Evolutionary conservation across 768 basidiomycete genomes (phyloP).

Genomic region (Lactifluus pinguis): DNA sequence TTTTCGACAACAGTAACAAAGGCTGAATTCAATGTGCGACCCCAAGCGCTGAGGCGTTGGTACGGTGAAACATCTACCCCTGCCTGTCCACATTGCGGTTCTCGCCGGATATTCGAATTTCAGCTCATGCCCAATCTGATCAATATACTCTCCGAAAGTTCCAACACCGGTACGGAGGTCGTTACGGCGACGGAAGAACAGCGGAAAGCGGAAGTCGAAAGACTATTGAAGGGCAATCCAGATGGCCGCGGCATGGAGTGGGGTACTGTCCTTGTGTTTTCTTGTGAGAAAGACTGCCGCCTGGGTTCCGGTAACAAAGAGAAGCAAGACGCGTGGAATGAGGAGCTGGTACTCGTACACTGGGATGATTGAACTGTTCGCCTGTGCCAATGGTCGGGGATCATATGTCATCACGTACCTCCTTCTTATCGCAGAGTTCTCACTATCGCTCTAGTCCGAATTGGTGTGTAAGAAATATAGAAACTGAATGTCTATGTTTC

Average conservation of each 20-base stretch:
- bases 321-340: constrained; percentile 47
- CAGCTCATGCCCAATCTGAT: constrained; percentile 95
- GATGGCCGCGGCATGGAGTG: constrained; percentile 78
- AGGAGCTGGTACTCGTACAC: constrained; percentile 68
- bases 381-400: not conserved
- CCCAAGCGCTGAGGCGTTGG: constrained; percentile 33
- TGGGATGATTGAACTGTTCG: constrained; percentile 48
- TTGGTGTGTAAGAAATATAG: not conserved
- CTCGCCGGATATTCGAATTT: constrained; percentile 75
- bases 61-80: constrained; percentile 53
- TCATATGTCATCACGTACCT: not conserved
- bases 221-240: constrained; percentile 38
- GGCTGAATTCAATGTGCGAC: constrained; percentile 48
- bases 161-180: constrained; percentile 22
- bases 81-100: constrained; percentile 57
- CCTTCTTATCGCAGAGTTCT: not conserved
- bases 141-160: constrained; percentile 48
- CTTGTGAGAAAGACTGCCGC: constrained; percentile 76
- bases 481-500: not conserved
- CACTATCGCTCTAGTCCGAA: not conserved
- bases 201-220: constrained; percentile 52
- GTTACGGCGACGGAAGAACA: constrained; percentile 50
- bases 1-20: constrained; percentile 45
- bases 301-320: constrained; percentile 33
- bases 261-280: constrained; percentile 88